Base-by-base conservation (phyloP, 805 yeast species). In the Middelhovenomyces tepae region DNA sequence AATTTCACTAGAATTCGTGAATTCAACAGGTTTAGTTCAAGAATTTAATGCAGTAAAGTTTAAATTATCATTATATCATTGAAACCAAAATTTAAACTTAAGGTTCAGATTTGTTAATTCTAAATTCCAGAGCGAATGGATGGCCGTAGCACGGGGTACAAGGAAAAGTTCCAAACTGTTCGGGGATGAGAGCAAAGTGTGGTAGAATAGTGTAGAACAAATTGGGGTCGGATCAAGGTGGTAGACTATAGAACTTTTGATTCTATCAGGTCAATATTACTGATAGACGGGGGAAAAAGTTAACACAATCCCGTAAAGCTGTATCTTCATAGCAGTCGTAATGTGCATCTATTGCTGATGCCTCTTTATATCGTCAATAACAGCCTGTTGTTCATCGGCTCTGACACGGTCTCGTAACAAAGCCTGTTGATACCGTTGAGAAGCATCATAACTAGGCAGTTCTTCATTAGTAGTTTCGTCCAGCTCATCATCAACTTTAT, bases 401-500 rank as follows among this genome's bases (percentile, higher is more conserved):
- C 27, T 31, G 22, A 16, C 24, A 8, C 32, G 17, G 19, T 31
- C 28, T 10, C 38, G 28, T 15, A 39, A 16, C n/a, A 40, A 22
- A 31, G 32, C 37, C 15, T 25, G 28, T 13, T 40, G 44, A 22
- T 31, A 24, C 29, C 44, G 22, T 29, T 40, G 37, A 7, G 41
- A 37, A 32, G 34, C 44, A 23, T 37, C 42, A 27, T 40, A 40
- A 14, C 35, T 25, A 5, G 44, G 44, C 25, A 39, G 24, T 22
- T 32, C 36, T 3, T 14, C 18, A 9, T 22, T 26, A 13, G 7
- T 5, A 7, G 10, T 24, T 8, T 19, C 31, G 9, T 22, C 7
- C 19, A 6, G 5, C 7, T 20, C 33, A 23, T 13, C 13, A 10
- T 23, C 19, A 7, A 26, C 29, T 26, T 20, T 5, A 16, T 18